Evolutionary conservation across 495 filamentous ascomycete species (phyloP), one percentile per base, ranked within the genome.

Genomic region (Acidiella bohemica): DNA sequence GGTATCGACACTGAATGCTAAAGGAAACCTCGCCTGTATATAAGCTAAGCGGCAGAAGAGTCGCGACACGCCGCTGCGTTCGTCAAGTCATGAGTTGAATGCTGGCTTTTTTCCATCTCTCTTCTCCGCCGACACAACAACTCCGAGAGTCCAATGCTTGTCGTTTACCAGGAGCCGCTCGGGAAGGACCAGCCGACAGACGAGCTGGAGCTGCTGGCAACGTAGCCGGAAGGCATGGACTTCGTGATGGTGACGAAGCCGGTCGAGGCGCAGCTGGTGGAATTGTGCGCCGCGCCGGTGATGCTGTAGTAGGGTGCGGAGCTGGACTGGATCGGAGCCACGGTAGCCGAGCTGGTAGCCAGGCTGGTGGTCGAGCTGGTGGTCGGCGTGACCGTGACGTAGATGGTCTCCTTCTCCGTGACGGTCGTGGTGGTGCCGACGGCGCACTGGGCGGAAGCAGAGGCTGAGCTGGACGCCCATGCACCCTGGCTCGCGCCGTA

Each of bases 201-300:
- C n/a, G n/a, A n/a, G n/a, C n/a, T n/a, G 20, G 31, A 17, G 28
- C 7, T 12, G 18, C 31, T 21, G 5, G 39, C 6, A 21, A 10
- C 16, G 41, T 19, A 18, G 30, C 28, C 39, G 7, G 39, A 21
- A 5, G 36, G 44, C 29, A 13, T 41, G 27, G 40, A 32, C 30
- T 47, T 47, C 37, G 29, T 36, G 13, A 42, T 37, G 13, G 46
- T 49, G 26, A 43, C 22, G 35, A 43, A 49, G 25, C 46, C 46
- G 18, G 40, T 49, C 37, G 27, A 34, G 5, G 17, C 6, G 28
- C 36, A 33, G 36, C 10, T 41, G 43, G 36, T 41, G n/a, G 28
- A 33, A 16, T 23, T 25, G n/a, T 11, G n/a, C 16, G 39, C 2
- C 4, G 5, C 12, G 17, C 26, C 14, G 18, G 20, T n/a, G 29